Base-by-base conservation (phyloP, 2,329 filamentous ascomycete genomes). In the Clarireedia hainanense region DNA sequence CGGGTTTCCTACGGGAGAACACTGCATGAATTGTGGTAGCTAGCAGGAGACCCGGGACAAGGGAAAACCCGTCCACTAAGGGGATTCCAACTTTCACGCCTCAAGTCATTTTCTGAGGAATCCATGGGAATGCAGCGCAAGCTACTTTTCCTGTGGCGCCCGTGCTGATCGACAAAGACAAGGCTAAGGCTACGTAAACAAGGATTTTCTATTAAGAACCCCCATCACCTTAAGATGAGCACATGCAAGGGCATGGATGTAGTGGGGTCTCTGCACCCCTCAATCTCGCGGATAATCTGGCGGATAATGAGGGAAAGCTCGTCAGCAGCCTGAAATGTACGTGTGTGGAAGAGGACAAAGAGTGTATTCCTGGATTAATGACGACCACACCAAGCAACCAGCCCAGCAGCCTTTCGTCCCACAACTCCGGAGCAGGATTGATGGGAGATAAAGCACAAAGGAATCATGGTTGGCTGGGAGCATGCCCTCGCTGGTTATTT, bases 251-350 rank as follows among this genome's bases (percentile, higher is more conserved):
- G 49, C 54, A 55, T 55, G 52, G 52, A 37, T 55, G 23, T 34
- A 24, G 46, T 55, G 55, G 45, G 50, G 37, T 42, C 47, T 47
- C 43, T 36, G 43, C 55, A 53, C 55, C 55, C 55, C 55, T 54
- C 55, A 57, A 57, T 57, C 50, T 57, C 50, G 46, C 55, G 55
- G 55, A 48, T 57, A 57, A 55, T 50, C 46, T 50, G 52, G 46
- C 52, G 52, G 52, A 50, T 55, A 55, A 50, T 50, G 46, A 50
- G 52, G 43, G 51, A 14, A 50, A 55, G 46, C 37, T 50, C 52
- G 17, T 42, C 46, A 55, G 52, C 46, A 55, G 52, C 46, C 37
- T 55, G 52, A 50, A 45, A 50, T 42, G 34, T 43, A n/a, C 7
- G 9, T 9, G 27, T 30, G 27, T 42, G 45, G 30, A 49, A 30